These are phyloP conservation scores for Sporothrix variecibatus DNA, from an alignment of 2,329 filamentous ascomycete species.

Conservation along the genomic window DNA sequence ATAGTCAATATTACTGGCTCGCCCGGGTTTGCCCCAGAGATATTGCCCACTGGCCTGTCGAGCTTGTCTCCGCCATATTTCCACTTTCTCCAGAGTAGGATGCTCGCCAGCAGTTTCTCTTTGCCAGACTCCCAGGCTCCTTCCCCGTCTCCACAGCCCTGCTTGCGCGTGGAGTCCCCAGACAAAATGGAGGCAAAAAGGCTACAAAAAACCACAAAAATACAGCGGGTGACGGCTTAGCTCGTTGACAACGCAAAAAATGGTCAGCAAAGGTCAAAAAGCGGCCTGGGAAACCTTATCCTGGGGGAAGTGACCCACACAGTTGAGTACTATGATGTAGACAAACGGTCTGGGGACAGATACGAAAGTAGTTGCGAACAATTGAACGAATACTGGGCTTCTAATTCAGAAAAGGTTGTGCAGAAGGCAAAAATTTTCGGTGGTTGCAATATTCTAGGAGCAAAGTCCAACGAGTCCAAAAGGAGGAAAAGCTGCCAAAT, in stretches of 20 bases:
- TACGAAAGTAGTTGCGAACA: background rate
- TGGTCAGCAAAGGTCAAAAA: background rate
- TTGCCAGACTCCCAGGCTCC: background rate
- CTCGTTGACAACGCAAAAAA: background rate
- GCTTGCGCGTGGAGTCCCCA: slow-evolving; percentile 2
- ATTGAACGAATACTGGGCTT: background rate
- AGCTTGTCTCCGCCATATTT: slow-evolving; percentile 11
- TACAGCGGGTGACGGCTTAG: background rate
- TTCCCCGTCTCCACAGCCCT: background rate
- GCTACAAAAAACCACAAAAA: background rate
- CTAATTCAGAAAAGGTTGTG: background rate
- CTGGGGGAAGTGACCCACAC: background rate
- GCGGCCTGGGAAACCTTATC: slow-evolving; percentile 11
- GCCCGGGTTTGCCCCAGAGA: background rate
- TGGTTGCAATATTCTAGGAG: background rate
- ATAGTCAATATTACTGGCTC: background rate
- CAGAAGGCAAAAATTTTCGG: background rate
- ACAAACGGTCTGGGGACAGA: background rate
- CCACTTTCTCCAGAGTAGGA: slow-evolving; percentile 5
- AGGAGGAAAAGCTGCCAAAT: background rate
- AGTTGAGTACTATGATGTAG: background rate
- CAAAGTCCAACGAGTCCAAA: background rate
- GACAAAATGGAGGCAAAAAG: slow-evolving; percentile 13
- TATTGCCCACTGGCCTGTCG: background rate
- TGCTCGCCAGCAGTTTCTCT: background rate